Conservation (phyloP, 306 rosid species). For the Begonia fuchsioides region DNA sequence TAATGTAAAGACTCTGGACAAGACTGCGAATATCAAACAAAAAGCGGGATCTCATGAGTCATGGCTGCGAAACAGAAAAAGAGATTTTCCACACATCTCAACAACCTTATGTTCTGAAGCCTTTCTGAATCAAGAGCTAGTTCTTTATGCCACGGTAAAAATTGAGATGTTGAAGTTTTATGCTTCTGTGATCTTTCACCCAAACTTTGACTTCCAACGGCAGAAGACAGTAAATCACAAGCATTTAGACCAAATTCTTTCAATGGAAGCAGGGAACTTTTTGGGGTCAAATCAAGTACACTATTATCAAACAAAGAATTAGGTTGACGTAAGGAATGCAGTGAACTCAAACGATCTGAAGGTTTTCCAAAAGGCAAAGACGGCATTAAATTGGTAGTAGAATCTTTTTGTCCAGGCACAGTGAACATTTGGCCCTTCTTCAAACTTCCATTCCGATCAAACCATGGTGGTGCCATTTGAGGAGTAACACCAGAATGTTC, state of each 20-base stretch:
- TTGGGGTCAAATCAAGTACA: conserved; percentile 23
- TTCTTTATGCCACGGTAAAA: conserved; percentile 63
- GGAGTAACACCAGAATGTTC: conserved; percentile 64
- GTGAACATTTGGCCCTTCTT: conserved; percentile 61
- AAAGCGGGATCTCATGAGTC: no score
- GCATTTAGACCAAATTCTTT: conserved; percentile 17
- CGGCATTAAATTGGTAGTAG: conserved; percentile 35
- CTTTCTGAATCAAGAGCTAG: conserved; percentile 35
- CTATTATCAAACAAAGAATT: conserved; percentile 30
- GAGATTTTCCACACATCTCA: background rate
- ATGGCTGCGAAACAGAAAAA: no score
- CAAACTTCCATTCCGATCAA: conserved; percentile 75
- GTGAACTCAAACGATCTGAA: conserved; percentile 41
- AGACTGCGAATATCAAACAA: no score
- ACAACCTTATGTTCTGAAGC: conserved; percentile 66
- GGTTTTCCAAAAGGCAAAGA: conserved; percentile 27
- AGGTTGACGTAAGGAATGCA: conserved; percentile 32
- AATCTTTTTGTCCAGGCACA: conserved; percentile 22
- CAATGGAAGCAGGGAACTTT: conserved; percentile 26
- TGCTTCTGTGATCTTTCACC: conserved; percentile 57
- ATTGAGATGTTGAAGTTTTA: conserved; percentile 57
- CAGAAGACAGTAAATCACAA: conserved; percentile 32
- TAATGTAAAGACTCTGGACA: no score
- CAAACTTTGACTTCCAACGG: conserved; percentile 31
- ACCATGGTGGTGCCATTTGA: conserved; percentile 96